These are phyloP conservation scores for Candida xyloterini DNA, from an alignment of 805 yeast species.

Conservation along the genomic window DNA sequence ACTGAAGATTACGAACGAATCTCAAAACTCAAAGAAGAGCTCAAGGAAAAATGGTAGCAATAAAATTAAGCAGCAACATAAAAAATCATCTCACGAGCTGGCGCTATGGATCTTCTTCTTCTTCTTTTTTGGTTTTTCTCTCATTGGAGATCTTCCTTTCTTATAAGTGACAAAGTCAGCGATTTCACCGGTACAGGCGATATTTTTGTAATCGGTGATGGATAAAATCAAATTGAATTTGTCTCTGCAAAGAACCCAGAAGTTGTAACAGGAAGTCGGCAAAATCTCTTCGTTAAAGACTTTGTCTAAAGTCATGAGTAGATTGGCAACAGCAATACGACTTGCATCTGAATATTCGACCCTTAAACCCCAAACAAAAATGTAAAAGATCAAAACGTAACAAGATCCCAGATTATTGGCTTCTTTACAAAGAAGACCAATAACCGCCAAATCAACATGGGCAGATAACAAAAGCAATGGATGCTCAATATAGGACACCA, in stretches of 20 bases:
- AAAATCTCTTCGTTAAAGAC: slow-evolving; percentile 17
- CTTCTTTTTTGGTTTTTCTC: slow-evolving; percentile 9
- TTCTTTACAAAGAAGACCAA: slow-evolving; percentile 31
- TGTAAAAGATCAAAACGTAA: slow-evolving; percentile 35
- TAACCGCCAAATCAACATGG: slow-evolving; percentile 36
- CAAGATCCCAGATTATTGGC: slow-evolving; percentile 22
- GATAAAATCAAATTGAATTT: slow-evolving; percentile 22
- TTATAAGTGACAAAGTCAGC: not conserved
- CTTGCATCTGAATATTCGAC: slow-evolving; percentile 38
- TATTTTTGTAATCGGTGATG: slow-evolving; percentile 14
- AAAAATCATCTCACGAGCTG: slow-evolving; percentile 2
- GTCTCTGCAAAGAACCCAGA: slow-evolving; percentile 20
- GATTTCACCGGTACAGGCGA: slow-evolving; percentile 6
- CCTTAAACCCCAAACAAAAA: slow-evolving; percentile 37
- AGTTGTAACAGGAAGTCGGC: slow-evolving; percentile 10
- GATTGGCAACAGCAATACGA: slow-evolving; percentile 28
- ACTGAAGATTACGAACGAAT: slow-evolving; percentile 73
- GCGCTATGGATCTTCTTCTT: slow-evolving; percentile 15
- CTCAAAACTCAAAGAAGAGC: slow-evolving; percentile 47
- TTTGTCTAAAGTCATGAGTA: slow-evolving; percentile 23
- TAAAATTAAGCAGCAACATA: slow-evolving; percentile 1
- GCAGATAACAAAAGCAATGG: slow-evolving; percentile 39
- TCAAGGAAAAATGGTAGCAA: slow-evolving; percentile 18
- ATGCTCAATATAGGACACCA: slow-evolving; percentile 36
- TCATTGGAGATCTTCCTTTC: slow-evolving; percentile 4